Conservation (phyloP, 2,329 filamentous ascomycete species). For the Ascochyta viciae-villosae region DNA sequence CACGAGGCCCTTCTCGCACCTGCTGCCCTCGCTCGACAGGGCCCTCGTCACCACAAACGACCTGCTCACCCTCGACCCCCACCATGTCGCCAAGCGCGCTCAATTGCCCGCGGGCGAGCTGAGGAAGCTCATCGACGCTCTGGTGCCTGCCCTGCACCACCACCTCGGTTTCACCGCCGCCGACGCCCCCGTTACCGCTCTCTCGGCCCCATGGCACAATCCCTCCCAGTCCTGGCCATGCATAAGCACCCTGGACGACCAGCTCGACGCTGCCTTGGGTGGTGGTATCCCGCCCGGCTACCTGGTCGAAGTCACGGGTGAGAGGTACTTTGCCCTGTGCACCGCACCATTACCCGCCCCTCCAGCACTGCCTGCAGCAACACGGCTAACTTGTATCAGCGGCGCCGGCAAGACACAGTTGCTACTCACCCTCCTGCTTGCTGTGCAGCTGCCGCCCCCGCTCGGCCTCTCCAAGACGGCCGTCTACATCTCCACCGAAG, state of each 20-base stretch:
- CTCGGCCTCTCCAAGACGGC: slow-evolving; percentile 74
- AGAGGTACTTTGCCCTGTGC: slow-evolving; percentile 63
- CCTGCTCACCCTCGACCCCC: slow-evolving; percentile 80
- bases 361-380: background rate
- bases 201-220: slow-evolving; percentile 22
- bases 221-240: slow-evolving; percentile 55
- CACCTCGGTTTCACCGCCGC: slow-evolving; percentile 60
- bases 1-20: slow-evolving; percentile 71
- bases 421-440: slow-evolving; percentile 81
- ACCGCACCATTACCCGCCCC: too few relatives aligned
- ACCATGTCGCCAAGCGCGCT: slow-evolving; percentile 85
- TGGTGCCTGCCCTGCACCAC: slow-evolving; percentile 71
- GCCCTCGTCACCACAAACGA: slow-evolving; percentile 80
- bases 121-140: slow-evolving; percentile 71
- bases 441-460: slow-evolving; percentile 80
- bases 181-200: slow-evolving; percentile 26
- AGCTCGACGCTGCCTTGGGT: slow-evolving; percentile 73
- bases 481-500: slow-evolving; percentile 94
- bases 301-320: slow-evolving; percentile 88
- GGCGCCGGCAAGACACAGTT: slow-evolving; percentile 96
- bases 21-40: slow-evolving; percentile 81
- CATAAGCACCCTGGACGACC: slow-evolving; percentile 82
- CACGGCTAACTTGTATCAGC: slow-evolving; percentile 49
- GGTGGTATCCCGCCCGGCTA: slow-evolving; percentile 83
- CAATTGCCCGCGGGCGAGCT: slow-evolving; percentile 82